A percentile compares a stretch with the other conserved stretches of the same genome.
Evolutionary conservation across 306 rosid species (phyloP).

Genomic region (Vigna unguiculata): DNA sequence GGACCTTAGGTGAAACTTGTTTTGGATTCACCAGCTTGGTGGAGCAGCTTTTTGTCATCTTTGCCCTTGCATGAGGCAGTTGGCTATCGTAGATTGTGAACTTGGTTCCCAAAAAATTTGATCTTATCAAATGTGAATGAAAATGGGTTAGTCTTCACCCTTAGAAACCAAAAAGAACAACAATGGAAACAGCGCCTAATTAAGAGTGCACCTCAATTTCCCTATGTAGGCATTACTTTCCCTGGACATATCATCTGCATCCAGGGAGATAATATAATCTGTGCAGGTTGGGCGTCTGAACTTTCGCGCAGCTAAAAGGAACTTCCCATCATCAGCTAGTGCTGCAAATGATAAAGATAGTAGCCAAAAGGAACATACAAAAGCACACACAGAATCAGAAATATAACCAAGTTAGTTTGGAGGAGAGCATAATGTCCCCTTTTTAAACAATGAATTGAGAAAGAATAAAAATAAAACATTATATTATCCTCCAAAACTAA

Average conservation of each 20-base stretch:
- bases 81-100: constrained; percentile 87
- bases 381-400: constrained; percentile 10
- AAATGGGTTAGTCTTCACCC: constrained; percentile 7
- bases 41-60: constrained; percentile 75
- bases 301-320: constrained; percentile 95
- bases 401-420: not conserved
- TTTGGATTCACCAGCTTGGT: constrained; percentile 78
- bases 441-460: constrained; percentile 16
- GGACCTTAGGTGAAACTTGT: constrained; percentile 84
- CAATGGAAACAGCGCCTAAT: not conserved
- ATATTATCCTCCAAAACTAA: constrained; percentile 9
- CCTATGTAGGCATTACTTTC: constrained; percentile 85
- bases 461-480: not conserved
- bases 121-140: constrained; percentile 55
- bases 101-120: constrained; percentile 95
- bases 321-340: constrained; percentile 82
- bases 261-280: constrained; percentile 78
- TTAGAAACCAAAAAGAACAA: not conserved
- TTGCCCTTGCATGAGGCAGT: constrained; percentile 79
- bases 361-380: constrained; percentile 2
- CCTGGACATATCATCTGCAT: constrained; percentile 78
- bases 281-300: constrained; percentile 92
- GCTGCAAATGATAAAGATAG: constrained; percentile 56
- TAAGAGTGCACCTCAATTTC: constrained; percentile 72
- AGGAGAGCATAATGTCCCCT: too few species aligned